Evolutionary conservation across 257 asterid species (phyloP), one percentile per base, ranked within the genome.

Genomic region (Craterostigma plantagineum): DNA sequence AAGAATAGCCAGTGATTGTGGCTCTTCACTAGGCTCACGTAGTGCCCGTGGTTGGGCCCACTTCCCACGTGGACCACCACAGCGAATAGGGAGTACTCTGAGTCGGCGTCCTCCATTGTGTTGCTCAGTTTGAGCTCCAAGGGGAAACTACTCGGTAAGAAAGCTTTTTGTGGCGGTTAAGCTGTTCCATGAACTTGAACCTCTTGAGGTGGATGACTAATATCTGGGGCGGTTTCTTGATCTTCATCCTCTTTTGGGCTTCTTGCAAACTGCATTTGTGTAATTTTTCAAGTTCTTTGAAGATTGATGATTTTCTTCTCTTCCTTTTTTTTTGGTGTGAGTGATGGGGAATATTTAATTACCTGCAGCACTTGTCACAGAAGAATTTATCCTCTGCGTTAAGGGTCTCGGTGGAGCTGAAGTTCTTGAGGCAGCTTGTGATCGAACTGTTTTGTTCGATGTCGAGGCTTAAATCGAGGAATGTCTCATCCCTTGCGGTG

Each of bases 11-110:
- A 81, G 59, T 77, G 94, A 61, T 75, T 76, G 62, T 81, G 94
- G 53, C 94, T 81, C 62, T 77, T 81, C 59, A 81, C 94, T 1
- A 77, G 92, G 72, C 94, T 81, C 50, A 81, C 72, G 14, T 81
- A 81, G 69, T 81, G 94, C n/a, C 94, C 94, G 7, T 81, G 94
- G 63, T 77, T 81, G 45, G 94, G 93, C 15, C 93, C 93, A 44
- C 86, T 77, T 14, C 93, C 93, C 4, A 81, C 86, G 36, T 77
- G 93, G 43, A 81, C 92, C 5, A 77, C 94, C 35, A 81, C 92
- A 5, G 84, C 79, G 40, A 81, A 71, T 33, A 81, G 55, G 49
- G 94, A 81, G 47, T 81, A 81, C 53, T 77, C 94, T 0, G 81
- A 65, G 48, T 81, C 94, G 18, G 71, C 76, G 61, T 77, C 92